These are phyloP conservation scores for Phlyctochytrium bullatum DNA, from an alignment of 192 early-diverging fungal species.

Conservation along the genomic window DNA sequence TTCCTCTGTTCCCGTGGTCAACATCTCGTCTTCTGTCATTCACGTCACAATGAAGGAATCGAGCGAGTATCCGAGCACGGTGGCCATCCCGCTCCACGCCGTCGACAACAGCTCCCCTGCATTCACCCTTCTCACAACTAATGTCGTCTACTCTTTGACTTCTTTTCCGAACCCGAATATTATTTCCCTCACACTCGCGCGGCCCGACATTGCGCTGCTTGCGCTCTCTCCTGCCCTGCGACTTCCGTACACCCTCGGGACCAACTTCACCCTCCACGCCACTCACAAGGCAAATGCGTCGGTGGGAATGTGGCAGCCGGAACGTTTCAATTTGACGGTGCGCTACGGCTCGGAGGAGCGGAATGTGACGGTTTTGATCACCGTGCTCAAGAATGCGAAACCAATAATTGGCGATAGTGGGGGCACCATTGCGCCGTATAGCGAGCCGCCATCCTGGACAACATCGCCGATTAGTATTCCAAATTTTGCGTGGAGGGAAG, in stretches of 20 bases:
- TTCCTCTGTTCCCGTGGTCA: constrained; percentile 2
- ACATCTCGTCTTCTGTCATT: neutral
- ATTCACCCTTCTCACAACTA: neutral
- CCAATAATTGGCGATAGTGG: neutral
- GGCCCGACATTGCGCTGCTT: too few species aligned
- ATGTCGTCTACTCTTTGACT: constrained; percentile 1
- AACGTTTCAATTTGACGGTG: neutral
- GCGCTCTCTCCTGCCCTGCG: too few species aligned
- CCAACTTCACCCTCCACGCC: neutral
- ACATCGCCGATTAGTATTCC: neutral
- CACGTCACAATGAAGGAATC: neutral
- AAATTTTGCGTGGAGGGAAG: neutral
- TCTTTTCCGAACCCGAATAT: neutral
- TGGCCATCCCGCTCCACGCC: neutral
- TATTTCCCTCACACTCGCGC: too few species aligned
- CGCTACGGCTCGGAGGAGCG: neutral
- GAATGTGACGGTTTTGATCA: neutral
- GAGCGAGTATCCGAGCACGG: neutral
- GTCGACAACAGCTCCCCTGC: neutral
- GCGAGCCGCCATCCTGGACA: neutral
- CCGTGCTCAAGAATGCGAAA: neutral
- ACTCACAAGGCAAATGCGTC: neutral
- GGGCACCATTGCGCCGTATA: neutral
- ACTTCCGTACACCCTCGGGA: neutral
- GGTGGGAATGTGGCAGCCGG: neutral